Base-by-base conservation (phyloP, 768 basidiomycete species). In the Filobasidium wieringae region DNA sequence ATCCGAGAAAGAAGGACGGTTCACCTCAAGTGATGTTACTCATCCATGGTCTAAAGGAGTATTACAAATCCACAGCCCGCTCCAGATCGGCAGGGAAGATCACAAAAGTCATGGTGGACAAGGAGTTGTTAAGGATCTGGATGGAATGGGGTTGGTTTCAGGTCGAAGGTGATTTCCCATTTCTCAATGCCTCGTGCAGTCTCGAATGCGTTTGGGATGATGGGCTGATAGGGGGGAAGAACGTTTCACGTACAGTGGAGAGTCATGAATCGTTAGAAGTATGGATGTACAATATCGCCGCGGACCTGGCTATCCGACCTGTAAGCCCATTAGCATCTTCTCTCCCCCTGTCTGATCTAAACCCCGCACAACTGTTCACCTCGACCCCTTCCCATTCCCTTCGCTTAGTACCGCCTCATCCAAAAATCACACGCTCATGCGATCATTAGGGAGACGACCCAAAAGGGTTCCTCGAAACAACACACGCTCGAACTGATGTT, bases 401-500 rank as follows among this genome's bases (percentile, higher is more conserved):
- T 39, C 27, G 32, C 12, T 27, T 26, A 64, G 65, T 65, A 60
- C 63, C 71, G 73, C 49, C 64, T 71, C 11, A 63, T 73, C 27
- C 60, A 66, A 17, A 70, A 71, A 45, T 66, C 68, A 0, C 73
- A 74, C 52, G 66, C 73, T 29, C 63, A 64, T 49, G 71, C 73
- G 55, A 64, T 64, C 33, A 64, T 69, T 6, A 53, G 64, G 31
- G 66, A 68, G 49, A 57, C 55, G 14, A 37, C 63, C 26, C 57
- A 56, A 29, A 72, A 72, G 49, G 63, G 58, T 19, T 29, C 60
- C 14, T 56, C 57, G 0, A 64, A 64, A 0, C 54, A 45, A 4
- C 65, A 70, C 29, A 63, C 66, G 0, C 66, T 71, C 53, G 63
- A 70, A 55, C 61, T 72, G 31, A 72, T 73, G 70, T 64, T 75